Percentiles rank a stretch among this genome's conserved stretches.
phyloP scores from a whole-genome alignment of 805 yeast species.

The Schwanniomyces vanrijiae region DNA sequence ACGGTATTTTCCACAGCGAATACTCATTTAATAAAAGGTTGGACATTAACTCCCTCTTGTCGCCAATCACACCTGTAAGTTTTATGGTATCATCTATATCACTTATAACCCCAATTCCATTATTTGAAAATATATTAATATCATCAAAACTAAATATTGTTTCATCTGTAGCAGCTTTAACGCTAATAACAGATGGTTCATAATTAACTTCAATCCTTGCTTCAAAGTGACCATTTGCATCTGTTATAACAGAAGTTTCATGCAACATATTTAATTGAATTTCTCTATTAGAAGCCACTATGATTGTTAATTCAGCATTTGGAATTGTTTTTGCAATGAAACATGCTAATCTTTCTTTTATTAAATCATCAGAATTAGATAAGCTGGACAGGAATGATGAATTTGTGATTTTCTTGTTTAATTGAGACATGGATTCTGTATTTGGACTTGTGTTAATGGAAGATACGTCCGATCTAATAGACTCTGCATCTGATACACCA shows the following conservation, averaged over 20 bases:
- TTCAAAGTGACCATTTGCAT: slow-evolving; percentile 66
- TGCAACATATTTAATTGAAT: slow-evolving; percentile 23
- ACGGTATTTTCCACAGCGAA: slow-evolving; percentile 68
- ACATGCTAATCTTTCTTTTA: slow-evolving; percentile 65
- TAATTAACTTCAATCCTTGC: slow-evolving; percentile 54
- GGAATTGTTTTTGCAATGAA: slow-evolving; percentile 71
- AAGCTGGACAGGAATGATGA: slow-evolving; percentile 7
- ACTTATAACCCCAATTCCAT: slow-evolving; percentile 73
- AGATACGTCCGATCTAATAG: slow-evolving; percentile 13
- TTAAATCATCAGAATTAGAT: slow-evolving; percentile 39
- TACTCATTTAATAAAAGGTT: slow-evolving; percentile 72
- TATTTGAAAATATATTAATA: slow-evolving; percentile 37
- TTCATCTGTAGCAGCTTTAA: slow-evolving; percentile 47
- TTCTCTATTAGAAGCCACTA: slow-evolving; percentile 51
- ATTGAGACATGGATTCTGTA: not conserved
- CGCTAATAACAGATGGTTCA: slow-evolving; percentile 60
- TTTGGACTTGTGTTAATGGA: slow-evolving; percentile 4
- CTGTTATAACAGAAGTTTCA: slow-evolving; percentile 46
- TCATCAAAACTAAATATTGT: slow-evolving; percentile 48
- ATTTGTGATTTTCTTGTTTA: slow-evolving; percentile 5
- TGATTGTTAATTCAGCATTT: slow-evolving; percentile 51
- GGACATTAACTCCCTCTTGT: slow-evolving; percentile 77
- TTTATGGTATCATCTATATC: slow-evolving; percentile 96
- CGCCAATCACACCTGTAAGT: slow-evolving; percentile 85
- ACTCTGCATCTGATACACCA: slow-evolving; percentile 22